phyloP scores from a whole-genome alignment of 306 rosid genomes.

The Castanea crenata region DNA sequence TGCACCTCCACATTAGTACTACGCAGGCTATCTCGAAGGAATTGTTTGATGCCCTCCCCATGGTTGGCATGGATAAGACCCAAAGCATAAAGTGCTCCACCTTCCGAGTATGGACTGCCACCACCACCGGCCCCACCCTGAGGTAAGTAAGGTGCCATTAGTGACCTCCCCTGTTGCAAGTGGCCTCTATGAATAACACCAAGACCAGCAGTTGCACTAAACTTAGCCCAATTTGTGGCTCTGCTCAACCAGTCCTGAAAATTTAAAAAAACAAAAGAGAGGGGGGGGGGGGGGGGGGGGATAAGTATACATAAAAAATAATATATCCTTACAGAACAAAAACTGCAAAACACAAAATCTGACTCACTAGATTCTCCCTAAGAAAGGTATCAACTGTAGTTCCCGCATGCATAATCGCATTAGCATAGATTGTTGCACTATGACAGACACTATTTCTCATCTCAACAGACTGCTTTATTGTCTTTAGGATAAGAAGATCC shows the following conservation, averaged over 20 bases:
- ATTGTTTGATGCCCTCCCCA: constrained; percentile 96
- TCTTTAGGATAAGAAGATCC: constrained; percentile 93
- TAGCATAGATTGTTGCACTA: constrained; percentile 94
- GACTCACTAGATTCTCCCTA: constrained; percentile 86
- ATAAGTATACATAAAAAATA: constrained; percentile 14
- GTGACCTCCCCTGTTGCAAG: constrained; percentile 92
- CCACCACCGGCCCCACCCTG: constrained; percentile 95
- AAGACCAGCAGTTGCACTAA: constrained; percentile 96
- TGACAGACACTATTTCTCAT: constrained; percentile 98
- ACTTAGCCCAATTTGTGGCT: constrained; percentile 98
- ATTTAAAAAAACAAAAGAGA: background rate
- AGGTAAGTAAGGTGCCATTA: constrained; percentile 98
- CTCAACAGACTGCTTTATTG: constrained; percentile 96
- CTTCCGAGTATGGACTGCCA: constrained; percentile 94
- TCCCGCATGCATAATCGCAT: constrained; percentile 99
- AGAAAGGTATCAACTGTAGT: constrained; percentile 94
- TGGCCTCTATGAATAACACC: constrained; percentile 99
- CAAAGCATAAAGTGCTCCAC: constrained; percentile 95
- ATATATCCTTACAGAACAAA: constrained; percentile 1
- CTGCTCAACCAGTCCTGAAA: constrained; percentile 96
- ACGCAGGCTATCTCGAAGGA: constrained; percentile 88
- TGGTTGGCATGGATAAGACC: constrained; percentile 99
- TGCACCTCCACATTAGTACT: constrained; percentile 91
- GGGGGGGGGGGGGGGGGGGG: background rate
- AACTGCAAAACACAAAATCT: background rate